phyloP scores from a whole-genome alignment of 495 filamentous ascomycete species.

The Penicillium chermesinum region DNA sequence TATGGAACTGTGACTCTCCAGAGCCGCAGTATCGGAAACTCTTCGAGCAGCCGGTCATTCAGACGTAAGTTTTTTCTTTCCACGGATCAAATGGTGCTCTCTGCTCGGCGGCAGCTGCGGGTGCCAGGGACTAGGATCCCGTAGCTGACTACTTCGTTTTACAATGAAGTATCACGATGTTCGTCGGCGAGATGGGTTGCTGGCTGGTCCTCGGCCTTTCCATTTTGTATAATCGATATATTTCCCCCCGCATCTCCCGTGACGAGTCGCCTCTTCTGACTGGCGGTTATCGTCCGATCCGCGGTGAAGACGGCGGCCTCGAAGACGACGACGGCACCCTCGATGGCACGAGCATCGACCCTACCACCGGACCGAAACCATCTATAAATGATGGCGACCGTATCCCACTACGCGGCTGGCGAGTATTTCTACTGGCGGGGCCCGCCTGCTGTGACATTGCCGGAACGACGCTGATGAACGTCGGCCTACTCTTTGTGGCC shows the following conservation, averaged over 20 bases:
- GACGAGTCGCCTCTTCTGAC: slow-evolving; percentile 40
- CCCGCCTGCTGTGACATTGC: slow-evolving; percentile 92
- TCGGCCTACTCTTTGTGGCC: slow-evolving; percentile 86
- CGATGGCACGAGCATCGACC: slow-evolving; percentile 1
- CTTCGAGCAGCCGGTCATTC: slow-evolving; percentile 94
- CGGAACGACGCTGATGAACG: slow-evolving; percentile 95
- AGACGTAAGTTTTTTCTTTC: slow-evolving; percentile 54
- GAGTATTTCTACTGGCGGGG: slow-evolving; percentile 70
- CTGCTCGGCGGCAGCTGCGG: too few relatives aligned
- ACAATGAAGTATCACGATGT: slow-evolving; percentile 67
- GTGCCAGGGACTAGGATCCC: not conserved
- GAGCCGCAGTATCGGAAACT: slow-evolving; percentile 57
- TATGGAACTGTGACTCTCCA: slow-evolving; percentile 75
- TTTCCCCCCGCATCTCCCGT: slow-evolving; percentile 29
- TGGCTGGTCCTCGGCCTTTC: slow-evolving; percentile 77
- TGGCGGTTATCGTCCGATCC: slow-evolving; percentile 62
- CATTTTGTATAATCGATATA: slow-evolving; percentile 56
- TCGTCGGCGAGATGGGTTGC: slow-evolving; percentile 85
- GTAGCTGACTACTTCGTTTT: slow-evolving; percentile 9
- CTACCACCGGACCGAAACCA: slow-evolving; percentile 36
- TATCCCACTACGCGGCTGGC: slow-evolving; percentile 62
- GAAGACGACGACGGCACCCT: slow-evolving; percentile 44
- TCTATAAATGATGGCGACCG: slow-evolving; percentile 40
- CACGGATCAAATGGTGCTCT: not conserved
- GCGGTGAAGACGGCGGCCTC: slow-evolving; percentile 35